Percentiles rank a stretch among this genome's conserved stretches.
phyloP scores from a whole-genome alignment of 2,329 filamentous ascomycete genomes.

The Sordariomycetes sp. region DNA sequence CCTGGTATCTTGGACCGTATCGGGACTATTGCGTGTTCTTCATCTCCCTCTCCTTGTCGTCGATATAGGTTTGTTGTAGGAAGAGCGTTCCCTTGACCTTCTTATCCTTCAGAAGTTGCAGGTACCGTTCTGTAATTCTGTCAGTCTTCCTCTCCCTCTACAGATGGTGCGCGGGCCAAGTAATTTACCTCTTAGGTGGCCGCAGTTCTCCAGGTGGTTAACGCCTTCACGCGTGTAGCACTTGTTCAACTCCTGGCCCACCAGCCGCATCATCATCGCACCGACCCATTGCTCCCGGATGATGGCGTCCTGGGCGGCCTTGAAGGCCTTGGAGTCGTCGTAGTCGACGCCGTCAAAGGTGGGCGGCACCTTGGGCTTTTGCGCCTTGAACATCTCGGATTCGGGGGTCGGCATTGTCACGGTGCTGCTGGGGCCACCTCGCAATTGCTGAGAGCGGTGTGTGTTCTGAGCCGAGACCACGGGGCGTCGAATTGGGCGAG shows the following conservation, averaged over 20 bases:
- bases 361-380: constrained; percentile 72
- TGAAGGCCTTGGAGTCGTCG: constrained; percentile 70
- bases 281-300: constrained; percentile 82
- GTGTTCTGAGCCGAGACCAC: neutral
- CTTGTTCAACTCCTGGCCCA: constrained; percentile 74
- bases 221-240: constrained; percentile 78
- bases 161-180: neutral
- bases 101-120: constrained; percentile 64
- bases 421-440: constrained; percentile 10
- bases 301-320: constrained; percentile 73
- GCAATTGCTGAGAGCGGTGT: neutral
- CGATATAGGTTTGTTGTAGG: constrained; percentile 66
- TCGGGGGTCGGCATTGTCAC: constrained; percentile 68
- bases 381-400: constrained; percentile 69
- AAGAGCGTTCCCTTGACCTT: constrained; percentile 73
- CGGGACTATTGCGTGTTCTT: neutral
- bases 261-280: constrained; percentile 78
- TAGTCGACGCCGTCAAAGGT: constrained; percentile 84
- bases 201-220: constrained; percentile 84
- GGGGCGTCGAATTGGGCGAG: neutral
- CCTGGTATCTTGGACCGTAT: neutral
- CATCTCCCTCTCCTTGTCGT: constrained; percentile 29
- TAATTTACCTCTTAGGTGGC: constrained; percentile 64
- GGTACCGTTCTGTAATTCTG: constrained; percentile 56
- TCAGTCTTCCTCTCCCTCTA: constrained; percentile 7